Base-by-base conservation (phyloP, 345 rosid species). In the Abelmoschus esculentus region DNA sequence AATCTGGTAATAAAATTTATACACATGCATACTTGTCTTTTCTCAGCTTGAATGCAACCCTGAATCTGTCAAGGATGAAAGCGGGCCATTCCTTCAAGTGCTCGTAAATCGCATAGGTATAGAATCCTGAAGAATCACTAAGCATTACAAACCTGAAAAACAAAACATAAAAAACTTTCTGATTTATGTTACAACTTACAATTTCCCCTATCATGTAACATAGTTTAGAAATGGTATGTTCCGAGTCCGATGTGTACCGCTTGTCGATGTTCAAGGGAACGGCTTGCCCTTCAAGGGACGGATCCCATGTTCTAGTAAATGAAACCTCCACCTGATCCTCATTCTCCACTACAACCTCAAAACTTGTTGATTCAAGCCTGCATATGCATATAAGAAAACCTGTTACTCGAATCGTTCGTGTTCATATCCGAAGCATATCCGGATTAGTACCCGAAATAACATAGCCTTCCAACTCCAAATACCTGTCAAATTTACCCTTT, bases 21-120 rank as follows among this genome's bases (percentile, higher is more conserved):
- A 42, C 3, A 42, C 9, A 2, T 54, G 59, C 59, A 26, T 56
- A 56, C 61, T 56, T 56, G 61, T 56, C 61, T 56, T 56, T 26
- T 26, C 61, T 56, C 7, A 56, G 32, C 83, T 89, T 86, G 84
- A 91, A 86, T 7, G 84, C 90, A 22, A 93, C 73, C 75, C 98
- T 84, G 46, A 88, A 85, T 63, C 89, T 88, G 59, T 88, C 92
- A 8, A 91, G 81, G 79, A 78, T 86, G 74, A 89, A 90, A 69
- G 87, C 89, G 1, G 98, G 97, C 93, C 93, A 93, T 60, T 91
- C 90, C 72, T 72, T 49, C 72, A 76, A 69, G 77, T 89, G 86
- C 82, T 90, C 96, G 32, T 82, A 91, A 38, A 86, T 84, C 68
- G 90, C 91, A 38, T 90, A 90, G 6, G 88, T 79, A 74, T 93